Conservation (phyloP, 2,329 filamentous ascomycete species). For the Penicillium oxalicum region DNA sequence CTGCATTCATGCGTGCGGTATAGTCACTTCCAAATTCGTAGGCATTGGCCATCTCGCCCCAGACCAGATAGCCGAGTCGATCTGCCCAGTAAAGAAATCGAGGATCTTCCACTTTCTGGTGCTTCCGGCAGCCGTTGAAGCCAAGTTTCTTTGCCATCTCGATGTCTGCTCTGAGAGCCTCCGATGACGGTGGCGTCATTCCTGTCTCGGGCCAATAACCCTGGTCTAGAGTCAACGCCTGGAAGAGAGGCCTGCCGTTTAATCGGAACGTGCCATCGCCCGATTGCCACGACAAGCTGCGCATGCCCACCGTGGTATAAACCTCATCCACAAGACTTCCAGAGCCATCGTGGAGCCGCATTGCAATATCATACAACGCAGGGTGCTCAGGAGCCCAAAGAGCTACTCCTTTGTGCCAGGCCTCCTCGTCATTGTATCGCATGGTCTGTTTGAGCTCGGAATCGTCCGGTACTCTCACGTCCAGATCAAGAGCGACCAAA, state of each 20-base stretch:
- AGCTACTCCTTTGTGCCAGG: slow-evolving; percentile 53
- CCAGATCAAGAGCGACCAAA: slow-evolving; percentile 44
- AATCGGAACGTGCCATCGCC: slow-evolving; percentile 56
- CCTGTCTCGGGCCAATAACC: slow-evolving; percentile 67
- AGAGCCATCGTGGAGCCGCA: slow-evolving; percentile 45
- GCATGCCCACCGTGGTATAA: slow-evolving; percentile 54
- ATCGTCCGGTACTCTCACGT: slow-evolving; percentile 44
- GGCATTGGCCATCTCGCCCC: slow-evolving; percentile 66
- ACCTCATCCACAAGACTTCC: slow-evolving; percentile 45
- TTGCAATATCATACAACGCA: slow-evolving; percentile 55
- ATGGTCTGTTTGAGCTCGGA: slow-evolving; percentile 19
- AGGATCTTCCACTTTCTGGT: slow-evolving; percentile 59
- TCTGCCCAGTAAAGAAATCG: slow-evolving; percentile 64
- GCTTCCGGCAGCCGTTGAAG: slow-evolving; percentile 66
- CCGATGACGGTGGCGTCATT: slow-evolving; percentile 57
- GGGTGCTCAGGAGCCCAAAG: slow-evolving; percentile 64
- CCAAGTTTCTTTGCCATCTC: slow-evolving; percentile 58
- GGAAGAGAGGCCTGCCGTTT: slow-evolving; percentile 62
- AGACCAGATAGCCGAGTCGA: slow-evolving; percentile 58
- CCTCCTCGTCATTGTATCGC: slow-evolving; percentile 41
- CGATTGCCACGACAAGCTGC: slow-evolving; percentile 55
- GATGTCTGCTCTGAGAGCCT: slow-evolving; percentile 62
- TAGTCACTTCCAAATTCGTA: slow-evolving; percentile 58
- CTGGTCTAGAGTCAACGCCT: slow-evolving; percentile 64
- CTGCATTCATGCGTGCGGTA: slow-evolving; percentile 54